phyloP scores from a whole-genome alignment of 2,329 filamentous ascomycete genomes.

The Chalaropsis thielavioides region DNA sequence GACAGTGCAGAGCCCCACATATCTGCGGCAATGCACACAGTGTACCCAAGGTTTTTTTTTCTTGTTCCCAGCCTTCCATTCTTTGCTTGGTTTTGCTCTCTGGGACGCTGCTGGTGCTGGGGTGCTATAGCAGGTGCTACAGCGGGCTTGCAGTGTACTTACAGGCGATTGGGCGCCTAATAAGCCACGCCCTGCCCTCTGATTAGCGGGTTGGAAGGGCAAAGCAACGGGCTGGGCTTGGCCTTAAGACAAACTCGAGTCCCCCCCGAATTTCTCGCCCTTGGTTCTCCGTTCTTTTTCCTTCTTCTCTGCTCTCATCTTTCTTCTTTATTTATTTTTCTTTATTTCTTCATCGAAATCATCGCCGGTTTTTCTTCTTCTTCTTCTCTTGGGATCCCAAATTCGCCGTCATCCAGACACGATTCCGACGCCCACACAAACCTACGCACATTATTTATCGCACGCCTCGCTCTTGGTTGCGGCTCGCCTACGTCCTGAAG shows the following conservation, averaged over 20 bases:
- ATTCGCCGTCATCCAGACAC: background rate
- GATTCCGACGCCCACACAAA: background rate
- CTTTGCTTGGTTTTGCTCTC: background rate
- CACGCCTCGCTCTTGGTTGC: background rate
- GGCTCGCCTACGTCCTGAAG: background rate
- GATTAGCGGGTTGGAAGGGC: background rate
- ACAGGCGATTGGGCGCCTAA: background rate
- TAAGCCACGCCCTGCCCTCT: background rate
- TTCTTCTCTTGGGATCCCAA: background rate
- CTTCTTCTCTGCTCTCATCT: background rate
- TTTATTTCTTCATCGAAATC: conserved; percentile 1
- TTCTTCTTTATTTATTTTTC: conserved; percentile 9
- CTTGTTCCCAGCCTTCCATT: conserved; percentile 1
- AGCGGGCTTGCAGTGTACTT: background rate
- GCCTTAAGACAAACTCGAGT: background rate
- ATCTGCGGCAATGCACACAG: background rate
- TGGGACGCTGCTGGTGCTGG: background rate
- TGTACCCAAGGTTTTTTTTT: background rate
- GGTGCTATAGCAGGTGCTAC: background rate
- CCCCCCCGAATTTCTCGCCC: background rate
- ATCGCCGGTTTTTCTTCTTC: background rate
- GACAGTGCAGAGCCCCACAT: background rate
- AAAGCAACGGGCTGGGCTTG: background rate
- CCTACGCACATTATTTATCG: background rate
- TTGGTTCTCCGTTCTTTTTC: background rate